These are phyloP conservation scores for Turritis glabra DNA, from an alignment of 345 rosid genomes.

Conservation along the genomic window DNA sequence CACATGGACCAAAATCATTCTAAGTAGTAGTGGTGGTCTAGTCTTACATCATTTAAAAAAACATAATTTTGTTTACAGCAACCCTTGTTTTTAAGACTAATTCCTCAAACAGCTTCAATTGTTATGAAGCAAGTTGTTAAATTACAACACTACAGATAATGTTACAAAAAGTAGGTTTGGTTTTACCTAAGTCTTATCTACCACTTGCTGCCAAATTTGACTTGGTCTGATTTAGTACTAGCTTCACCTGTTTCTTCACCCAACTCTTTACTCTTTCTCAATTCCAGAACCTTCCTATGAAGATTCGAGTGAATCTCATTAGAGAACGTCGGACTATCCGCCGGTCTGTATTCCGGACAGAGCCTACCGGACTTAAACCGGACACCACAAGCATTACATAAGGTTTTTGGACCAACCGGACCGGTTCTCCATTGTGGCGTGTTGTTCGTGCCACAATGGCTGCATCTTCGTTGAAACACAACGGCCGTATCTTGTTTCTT, in stretches of 20 bases:
- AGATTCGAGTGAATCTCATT: slow-evolving; percentile 87
- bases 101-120: slow-evolving; percentile 24
- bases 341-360: slow-evolving; percentile 94
- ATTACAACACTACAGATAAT: slow-evolving; percentile 36
- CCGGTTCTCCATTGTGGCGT: slow-evolving; percentile 99
- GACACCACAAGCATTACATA: slow-evolving; percentile 98
- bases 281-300: slow-evolving; percentile 89
- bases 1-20: slow-evolving; percentile 37
- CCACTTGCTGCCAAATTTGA: slow-evolving; percentile 39
- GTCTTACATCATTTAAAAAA: slow-evolving; percentile 27
- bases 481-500: slow-evolving; percentile 40
- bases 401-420: slow-evolving; percentile 97
- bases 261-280: slow-evolving; percentile 58
- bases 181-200: slow-evolving; percentile 39
- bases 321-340: slow-evolving; percentile 90
- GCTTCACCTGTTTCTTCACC: slow-evolving; percentile 36
- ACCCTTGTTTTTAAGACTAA: slow-evolving; percentile 6
- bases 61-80: slow-evolving; percentile 11
- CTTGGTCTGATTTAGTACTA: slow-evolving; percentile 33
- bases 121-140: slow-evolving; percentile 33
- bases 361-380: slow-evolving; percentile 92
- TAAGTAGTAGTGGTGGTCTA: slow-evolving; percentile 32
- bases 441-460: slow-evolving; percentile 90
- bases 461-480: slow-evolving; percentile 65
- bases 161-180: slow-evolving; percentile 39